Conservation (phyloP, 2,329 filamentous ascomycete species). For the Hypoxylon sp. region DNA sequence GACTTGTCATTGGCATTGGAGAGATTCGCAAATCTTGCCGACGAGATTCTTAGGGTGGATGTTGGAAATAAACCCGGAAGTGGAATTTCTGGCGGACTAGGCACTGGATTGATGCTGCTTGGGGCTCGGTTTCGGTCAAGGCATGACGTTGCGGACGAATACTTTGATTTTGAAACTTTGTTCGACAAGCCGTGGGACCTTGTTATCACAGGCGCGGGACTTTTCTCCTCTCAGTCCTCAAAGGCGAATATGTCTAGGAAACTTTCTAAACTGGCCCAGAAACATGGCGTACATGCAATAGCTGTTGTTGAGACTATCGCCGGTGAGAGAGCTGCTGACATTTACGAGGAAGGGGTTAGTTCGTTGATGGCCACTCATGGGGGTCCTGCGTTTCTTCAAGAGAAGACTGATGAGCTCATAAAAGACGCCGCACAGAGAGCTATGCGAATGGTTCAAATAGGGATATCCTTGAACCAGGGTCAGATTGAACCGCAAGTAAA, state of each 20-base stretch:
- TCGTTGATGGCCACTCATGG: not conserved
- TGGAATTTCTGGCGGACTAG: constrained; percentile 10
- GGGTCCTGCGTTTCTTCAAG: not conserved
- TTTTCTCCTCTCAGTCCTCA: not conserved
- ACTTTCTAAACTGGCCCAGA: not conserved
- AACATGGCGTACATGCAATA: not conserved
- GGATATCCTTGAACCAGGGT: not conserved
- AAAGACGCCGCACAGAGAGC: not conserved
- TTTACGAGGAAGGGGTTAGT: not conserved
- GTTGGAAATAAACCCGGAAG: not conserved
- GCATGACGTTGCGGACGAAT: not conserved
- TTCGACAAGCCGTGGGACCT: constrained; percentile 14
- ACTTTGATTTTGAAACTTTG: not conserved
- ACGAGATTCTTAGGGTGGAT: not conserved
- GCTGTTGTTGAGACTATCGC: not conserved
- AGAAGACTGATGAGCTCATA: not conserved
- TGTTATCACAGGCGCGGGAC: not conserved
- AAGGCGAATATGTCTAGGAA: not conserved
- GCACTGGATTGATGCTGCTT: constrained; percentile 1
- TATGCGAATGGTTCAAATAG: constrained; percentile 10
- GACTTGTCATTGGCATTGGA: not conserved
- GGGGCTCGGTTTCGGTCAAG: not conserved
- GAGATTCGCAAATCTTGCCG: not conserved
- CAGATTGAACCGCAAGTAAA: not conserved
- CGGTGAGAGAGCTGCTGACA: not conserved